phyloP scores from a whole-genome alignment of 1,284 basidiomycete genomes.

The Puccinia horiana region DNA sequence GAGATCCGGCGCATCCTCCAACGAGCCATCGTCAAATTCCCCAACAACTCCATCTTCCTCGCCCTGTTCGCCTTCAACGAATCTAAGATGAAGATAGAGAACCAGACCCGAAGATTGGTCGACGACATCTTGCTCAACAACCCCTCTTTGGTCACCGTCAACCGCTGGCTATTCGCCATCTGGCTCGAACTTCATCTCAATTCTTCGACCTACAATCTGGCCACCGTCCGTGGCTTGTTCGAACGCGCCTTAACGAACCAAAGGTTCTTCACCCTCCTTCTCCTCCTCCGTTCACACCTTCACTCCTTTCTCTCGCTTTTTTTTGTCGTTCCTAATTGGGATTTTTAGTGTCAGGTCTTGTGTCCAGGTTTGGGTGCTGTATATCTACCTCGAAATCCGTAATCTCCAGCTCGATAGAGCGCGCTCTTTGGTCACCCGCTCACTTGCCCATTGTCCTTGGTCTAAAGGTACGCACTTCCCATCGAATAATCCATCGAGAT shows the following conservation, averaged over 20 bases:
- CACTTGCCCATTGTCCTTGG: conserved; percentile 77
- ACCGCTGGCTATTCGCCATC: conserved; percentile 56
- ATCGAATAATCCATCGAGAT: no score
- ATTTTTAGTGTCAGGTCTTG: conserved; percentile 69
- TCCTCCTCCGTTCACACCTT: neutral
- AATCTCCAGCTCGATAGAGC: conserved; percentile 67
- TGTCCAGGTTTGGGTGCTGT: conserved; percentile 73
- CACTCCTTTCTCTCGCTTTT: neutral
- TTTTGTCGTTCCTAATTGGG: neutral
- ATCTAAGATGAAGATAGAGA: conserved; percentile 58
- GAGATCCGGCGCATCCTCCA: conserved; percentile 67
- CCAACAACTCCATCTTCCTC: conserved; percentile 73
- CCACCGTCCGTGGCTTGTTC: conserved; percentile 54
- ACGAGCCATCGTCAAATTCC: conserved; percentile 66
- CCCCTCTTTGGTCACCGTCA: conserved; percentile 19
- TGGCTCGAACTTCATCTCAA: conserved; percentile 56
- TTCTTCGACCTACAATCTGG: conserved; percentile 51
- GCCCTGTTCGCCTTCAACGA: conserved; percentile 75
- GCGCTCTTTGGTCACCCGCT: conserved; percentile 76
- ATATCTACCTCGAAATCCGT: conserved; percentile 78
- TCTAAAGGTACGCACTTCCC: conserved; percentile 69
- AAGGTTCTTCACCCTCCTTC: conserved; percentile 35
- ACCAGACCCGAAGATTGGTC: conserved; percentile 36
- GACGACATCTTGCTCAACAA: conserved; percentile 10
- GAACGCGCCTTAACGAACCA: conserved; percentile 54